Percentiles rank a stretch among this genome's conserved stretches.
Conservation (phyloP, 352 stramenopile species). For the Globisporangium cederbergense region DNA sequence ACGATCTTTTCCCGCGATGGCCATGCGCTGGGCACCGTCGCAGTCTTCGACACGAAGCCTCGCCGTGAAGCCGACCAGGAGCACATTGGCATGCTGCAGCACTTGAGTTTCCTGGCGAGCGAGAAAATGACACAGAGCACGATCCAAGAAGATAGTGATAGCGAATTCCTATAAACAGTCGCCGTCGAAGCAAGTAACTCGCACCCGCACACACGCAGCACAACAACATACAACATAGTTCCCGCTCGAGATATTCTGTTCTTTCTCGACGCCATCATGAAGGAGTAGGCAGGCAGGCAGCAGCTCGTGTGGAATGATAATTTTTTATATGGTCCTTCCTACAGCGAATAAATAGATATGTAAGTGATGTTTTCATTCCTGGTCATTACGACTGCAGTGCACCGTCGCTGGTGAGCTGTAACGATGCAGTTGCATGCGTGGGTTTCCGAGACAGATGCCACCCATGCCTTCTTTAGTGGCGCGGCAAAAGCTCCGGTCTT, state of each 20-base stretch:
- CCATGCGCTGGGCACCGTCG: constrained; percentile 78
- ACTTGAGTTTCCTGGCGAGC: constrained; percentile 82
- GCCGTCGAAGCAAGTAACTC: constrained; percentile 11
- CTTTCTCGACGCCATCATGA: not conserved
- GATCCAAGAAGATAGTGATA: constrained; percentile 75
- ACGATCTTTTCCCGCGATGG: constrained; percentile 81
- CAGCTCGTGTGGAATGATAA: constrained; percentile 2
- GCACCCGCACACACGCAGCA: not conserved
- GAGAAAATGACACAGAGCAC: constrained; percentile 88
- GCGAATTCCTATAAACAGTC: constrained; percentile 58
- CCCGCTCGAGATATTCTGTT: not conserved
- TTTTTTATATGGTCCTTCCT: constrained; percentile 6
- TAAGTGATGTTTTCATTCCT: constrained; percentile 6
- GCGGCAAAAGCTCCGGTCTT: too few relatives aligned
- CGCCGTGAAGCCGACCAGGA: constrained; percentile 76
- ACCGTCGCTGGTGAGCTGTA: too few relatives aligned
- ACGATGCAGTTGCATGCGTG: too few relatives aligned
- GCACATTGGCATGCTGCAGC: constrained; percentile 85
- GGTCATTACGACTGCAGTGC: not conserved
- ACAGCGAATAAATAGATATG: constrained; percentile 14
- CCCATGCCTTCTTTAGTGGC: too few relatives aligned
- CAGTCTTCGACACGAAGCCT: constrained; percentile 80
- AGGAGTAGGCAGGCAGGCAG: not conserved
- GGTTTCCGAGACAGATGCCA: too few relatives aligned
- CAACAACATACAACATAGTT: constrained; percentile 2